Evolutionary conservation across 176 grass and related monocot species (phyloP), one percentile per base, ranked within the genome.

Genomic region (Paspalum notatum): DNA sequence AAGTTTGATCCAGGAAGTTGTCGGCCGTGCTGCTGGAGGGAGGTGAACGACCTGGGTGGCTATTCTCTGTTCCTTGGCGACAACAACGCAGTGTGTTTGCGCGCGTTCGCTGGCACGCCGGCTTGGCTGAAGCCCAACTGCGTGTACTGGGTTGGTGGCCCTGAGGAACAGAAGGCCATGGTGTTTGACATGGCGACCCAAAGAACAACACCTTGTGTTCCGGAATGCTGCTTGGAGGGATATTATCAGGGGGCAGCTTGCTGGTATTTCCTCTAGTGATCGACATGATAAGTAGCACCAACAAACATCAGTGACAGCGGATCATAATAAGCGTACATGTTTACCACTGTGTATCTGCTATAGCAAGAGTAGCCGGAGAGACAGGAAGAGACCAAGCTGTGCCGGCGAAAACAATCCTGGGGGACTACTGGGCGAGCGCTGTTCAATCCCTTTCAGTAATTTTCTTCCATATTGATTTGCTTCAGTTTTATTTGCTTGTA

Each of bases 11-110:
- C 61, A 0, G 0, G 8, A 16, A 0, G 15, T 8, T 5, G n/a
- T n/a, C n/a, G 7, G 18, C 51, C 77, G 5, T 55, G 48, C 37
- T 79, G 77, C 37, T 79, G 77, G 77, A 39, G 6, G 12, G 48
- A 0, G 32, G 62, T 42, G 12, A 42, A 24, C 13, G 77, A 69
- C 14, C 50, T 80, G 15, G 39, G 51, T 18, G 77, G 63, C 38
- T 57, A 12, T 39, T 56, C 64, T 9, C 0, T 80, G 15, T 58
- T 80, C 51, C 12, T 80, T 9, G 64, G 78, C 21, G 57, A 27
- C 3, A 68, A 69, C 51, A 44, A 42, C 38, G 45, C n/a, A 12
- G 68, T 71, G 22, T 46, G 41, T 5, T 3, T 68, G 41, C 40
- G 9, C 41, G 65, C 15, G 16, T 1, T 32, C 32, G 65, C 4